Evolutionary conservation across 2,329 filamentous ascomycete genomes (phyloP), one percentile per base, ranked within the genome.

Genomic region (Bipolaris victoriae): DNA sequence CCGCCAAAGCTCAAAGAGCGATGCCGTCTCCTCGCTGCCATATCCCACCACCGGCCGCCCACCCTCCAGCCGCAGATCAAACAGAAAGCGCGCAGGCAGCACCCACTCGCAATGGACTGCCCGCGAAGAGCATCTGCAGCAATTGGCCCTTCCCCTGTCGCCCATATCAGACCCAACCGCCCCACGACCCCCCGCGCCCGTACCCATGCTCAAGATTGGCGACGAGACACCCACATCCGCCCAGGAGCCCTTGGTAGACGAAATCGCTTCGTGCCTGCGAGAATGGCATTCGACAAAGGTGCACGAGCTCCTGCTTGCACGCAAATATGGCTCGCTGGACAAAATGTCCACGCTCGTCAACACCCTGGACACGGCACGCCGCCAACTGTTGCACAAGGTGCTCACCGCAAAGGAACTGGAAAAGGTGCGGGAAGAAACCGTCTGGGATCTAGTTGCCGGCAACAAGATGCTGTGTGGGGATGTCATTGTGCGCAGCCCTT

Each of bases 281-380:
- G 95, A 99, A 83, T 99, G 95, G 96, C 94, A 99, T 79, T 96
- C 95, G 18, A 97, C 93, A 16, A 96, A 97, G 72, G 83, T 99
- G 15, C 96, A 99, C 78, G 92, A 96, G 73, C 83, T 98, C 22
- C 84, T 99, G 1, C 84, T 99, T 7, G 87, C 88, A 18, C 86
- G 92, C 58, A 88, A 93, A 73, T 99, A 99, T 77, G 80, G 84
- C 48, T 85, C 88, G 52, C 81, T 99, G 53, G 92, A 96, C 68
- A 87, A 89, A 61, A 87, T 98, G 73, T 90, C 92, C 1, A 84
- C 85, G 55, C 83, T 98, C 52, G 90, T 97, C 43, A 86, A 88
- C 48, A 87, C 88, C n/a, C 83, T 99, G 60, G 94, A 97, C 76
- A 83, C 92, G 52, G 88, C 91, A 40, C 84, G 95, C 61, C 88